Base-by-base conservation (phyloP, 805 yeast genomes). In the Spathaspora boniae region DNA sequence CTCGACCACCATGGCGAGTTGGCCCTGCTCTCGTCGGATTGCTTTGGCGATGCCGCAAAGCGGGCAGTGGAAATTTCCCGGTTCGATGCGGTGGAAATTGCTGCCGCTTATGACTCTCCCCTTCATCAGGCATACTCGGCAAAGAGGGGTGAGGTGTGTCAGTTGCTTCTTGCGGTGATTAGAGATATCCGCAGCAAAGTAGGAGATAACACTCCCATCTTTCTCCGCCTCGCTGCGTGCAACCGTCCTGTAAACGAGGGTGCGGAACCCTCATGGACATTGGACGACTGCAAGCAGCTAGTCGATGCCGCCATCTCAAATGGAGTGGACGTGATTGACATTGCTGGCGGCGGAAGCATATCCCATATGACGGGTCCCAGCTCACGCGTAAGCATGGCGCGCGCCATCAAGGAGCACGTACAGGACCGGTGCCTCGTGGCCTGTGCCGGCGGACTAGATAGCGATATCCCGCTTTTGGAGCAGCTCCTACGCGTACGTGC, bases 51-150 rank as follows among this genome's bases (percentile, higher is more conserved):
- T 1, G 73, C 77, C 16, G 76, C 80, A 1, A 56, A 62, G 37
- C 63, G 63, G 40, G 75, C 84, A 1, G 57, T 68, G 17, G 65
- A 61, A 8, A 53, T 58, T 20, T 69, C 77, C 5, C 77, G 79
- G 0, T 67, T 74, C 33, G 86, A 82, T 53, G 80, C 80, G 43
- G 73, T 82, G 29, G 85, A 79, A 49, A 60, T 80, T 32, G 85
- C 80, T 53, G 64, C 63, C 26, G 86, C 86, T 15, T 77, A 78
- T 51, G 86, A 86, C 2, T 78, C 73, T 47, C 52, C 80, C 31
- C 41, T 72, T 23, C 60, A 65, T 47, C 64, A 68, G 45, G 78
- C 80, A 44, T 45, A 74, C 37, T n/a, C n/a, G n/a, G n/a, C n/a
- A n/a, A n/a, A n/a, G n/a, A n/a, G n/a, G n/a, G n/a, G n/a, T n/a